Base-by-base conservation (phyloP, 768 basidiomycete species). In the Leccinum boreale region DNA sequence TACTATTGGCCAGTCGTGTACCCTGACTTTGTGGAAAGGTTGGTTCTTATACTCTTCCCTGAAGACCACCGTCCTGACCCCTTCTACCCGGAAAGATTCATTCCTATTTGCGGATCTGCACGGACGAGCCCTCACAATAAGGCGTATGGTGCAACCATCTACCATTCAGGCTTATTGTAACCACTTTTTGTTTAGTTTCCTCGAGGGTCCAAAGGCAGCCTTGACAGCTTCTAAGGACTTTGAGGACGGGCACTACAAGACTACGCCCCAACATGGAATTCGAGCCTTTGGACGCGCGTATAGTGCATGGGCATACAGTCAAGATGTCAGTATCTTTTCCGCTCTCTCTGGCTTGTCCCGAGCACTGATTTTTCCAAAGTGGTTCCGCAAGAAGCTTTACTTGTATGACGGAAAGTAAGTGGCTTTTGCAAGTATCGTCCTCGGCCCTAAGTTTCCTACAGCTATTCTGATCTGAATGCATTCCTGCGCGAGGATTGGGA, bases 231-330 rank as follows among this genome's bases (percentile, higher is more conserved):
- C 85, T 15, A 79, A 78, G 62, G 83, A 85, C 59, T 86, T 82
- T 63, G 70, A 80, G 0, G 70, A 74, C 47, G 82, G 83, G 0
- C 81, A 83, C 62, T 86, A 85, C 65, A 79, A 69, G 52, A 67
- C 71, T 12, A 66, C 68, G 8, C 81, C 83, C 4, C 74, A 81
- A 53, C 73, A 74, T 44, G 83, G 82, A 7, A 71, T 85, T 36
- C 78, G 83, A 1, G 84, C 83, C 5, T 84, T 84, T 52, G 82
- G 76, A 3, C 74, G 84, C n/a, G 82, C 75, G 15, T 85, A 84
- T 61, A 79, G 79, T 52, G 81, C 81, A 24, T 85, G 84, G 82
- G 82, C 83, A 6, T 84, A 83, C 55, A 79, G 83, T 1, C 81
- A 85, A 65, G 76, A 82, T 36, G 82, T 82, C 36, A 42, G 78